Base-by-base conservation (phyloP, 805 yeast genomes). In the Yarrowia divulgata region DNA sequence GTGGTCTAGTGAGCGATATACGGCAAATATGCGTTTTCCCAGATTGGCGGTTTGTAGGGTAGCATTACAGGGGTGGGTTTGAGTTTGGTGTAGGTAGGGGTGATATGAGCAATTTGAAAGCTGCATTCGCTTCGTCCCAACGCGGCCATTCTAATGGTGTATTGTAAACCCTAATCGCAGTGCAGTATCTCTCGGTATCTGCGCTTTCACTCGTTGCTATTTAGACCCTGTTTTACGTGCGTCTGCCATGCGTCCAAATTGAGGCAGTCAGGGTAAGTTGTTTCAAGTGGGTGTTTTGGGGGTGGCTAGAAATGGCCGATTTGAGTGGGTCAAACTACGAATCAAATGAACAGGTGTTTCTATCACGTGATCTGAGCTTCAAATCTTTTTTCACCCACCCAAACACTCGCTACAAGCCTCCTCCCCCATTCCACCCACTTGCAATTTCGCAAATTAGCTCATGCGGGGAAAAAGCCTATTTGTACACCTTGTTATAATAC, bases 261-360 rank as follows among this genome's bases (percentile, higher is more conserved):
- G 37, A 57, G 60, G 60, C 63, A 57, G 46, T 57, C 63, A 57
- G 63, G 63, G 63, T 57, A 57, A 57, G 63, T 40, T 6, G 45
- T 57, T 40, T 40, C 63, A 40, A 29, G 43, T 35, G 58, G 58
- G 58, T 29, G 23, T 23, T 8, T 16, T 34, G 55, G 49, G n/a
- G 23, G 13, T n/a, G n/a, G 18, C 1, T 7, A 1, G 42, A 3
- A 40, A 6, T 1, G 45, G 18, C 18, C 23, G 4, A 8, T 5
- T n/a, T 10, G 14, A 14, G 29, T 14, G 14, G 39, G 23, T n/a
- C 39, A 6, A 8, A 13, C 14, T 1, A 0, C 18, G 12, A 40
- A 40, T 40, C 1, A 16, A 14, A 1, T 3, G 9, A 4, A 5
- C 45, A 5, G 18, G 18, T n/a, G 1, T 8, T 7, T 43, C 1